Percentiles rank a stretch among this genome's conserved stretches.
These are phyloP conservation scores for Chlamydomonas applanata DNA, from an alignment of 139 green algal genomes.

Conservation along the genomic window DNA sequence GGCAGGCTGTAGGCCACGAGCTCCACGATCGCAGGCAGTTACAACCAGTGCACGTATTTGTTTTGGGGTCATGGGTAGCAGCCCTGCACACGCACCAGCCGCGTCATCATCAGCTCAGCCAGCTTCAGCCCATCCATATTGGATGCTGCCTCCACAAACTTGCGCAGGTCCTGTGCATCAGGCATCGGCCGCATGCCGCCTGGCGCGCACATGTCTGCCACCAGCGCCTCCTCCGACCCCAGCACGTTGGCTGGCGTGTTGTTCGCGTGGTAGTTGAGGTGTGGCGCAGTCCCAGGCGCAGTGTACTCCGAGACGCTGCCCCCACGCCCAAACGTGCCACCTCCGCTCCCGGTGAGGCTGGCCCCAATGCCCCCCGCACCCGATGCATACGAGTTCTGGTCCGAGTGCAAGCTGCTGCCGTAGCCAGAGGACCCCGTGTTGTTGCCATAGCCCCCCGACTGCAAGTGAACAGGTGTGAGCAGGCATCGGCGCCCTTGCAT, in stretches of 20 bases:
- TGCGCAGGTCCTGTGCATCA: conserved; percentile 50
- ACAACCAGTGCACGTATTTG: too few species aligned
- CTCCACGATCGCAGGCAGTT: too few species aligned
- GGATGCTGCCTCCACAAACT: conserved; percentile 65
- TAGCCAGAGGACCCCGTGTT: too few species aligned
- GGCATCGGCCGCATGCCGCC: conserved; percentile 64
- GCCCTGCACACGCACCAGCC: conserved; percentile 54
- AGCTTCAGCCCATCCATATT: conserved; percentile 60
- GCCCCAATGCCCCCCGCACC: background rate
- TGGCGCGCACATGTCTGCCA: conserved; percentile 59
- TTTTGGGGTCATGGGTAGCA: too few species aligned
- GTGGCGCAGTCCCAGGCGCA: background rate
- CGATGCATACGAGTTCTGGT: too few species aligned
- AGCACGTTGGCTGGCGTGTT: conserved; percentile 17
- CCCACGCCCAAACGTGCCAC: conserved; percentile 7
- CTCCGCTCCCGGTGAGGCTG: conserved; percentile 1
- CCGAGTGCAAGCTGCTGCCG: too few species aligned
- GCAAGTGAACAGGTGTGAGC: too few species aligned
- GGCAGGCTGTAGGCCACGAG: too few species aligned
- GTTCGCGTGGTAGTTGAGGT: conserved; percentile 1
- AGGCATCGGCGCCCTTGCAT: too few species aligned
- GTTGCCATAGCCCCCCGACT: too few species aligned
- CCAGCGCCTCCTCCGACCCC: conserved; percentile 45
- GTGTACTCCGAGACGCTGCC: background rate
- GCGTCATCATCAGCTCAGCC: conserved; percentile 58